phyloP scores from a whole-genome alignment of 192 early-diverging fungal species.

The Chytriomyces sp. region DNA sequence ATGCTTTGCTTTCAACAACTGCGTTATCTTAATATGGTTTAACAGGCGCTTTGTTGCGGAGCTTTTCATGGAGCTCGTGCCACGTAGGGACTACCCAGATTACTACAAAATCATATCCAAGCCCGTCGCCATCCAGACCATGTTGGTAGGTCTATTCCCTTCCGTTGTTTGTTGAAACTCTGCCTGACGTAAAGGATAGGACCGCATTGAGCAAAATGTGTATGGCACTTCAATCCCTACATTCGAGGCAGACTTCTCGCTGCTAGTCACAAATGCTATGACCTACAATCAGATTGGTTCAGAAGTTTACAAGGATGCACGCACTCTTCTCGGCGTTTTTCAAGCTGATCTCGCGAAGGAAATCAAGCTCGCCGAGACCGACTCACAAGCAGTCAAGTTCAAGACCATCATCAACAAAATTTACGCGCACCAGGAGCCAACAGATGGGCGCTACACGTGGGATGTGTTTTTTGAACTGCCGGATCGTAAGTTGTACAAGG shows the following conservation, averaged over 20 bases:
- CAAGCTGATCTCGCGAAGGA: conserved; percentile 23
- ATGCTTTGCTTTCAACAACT: background rate
- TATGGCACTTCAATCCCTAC: conserved; percentile 10
- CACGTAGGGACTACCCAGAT: conserved; percentile 74
- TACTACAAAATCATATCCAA: conserved; percentile 89
- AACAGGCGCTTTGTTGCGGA: conserved; percentile 63
- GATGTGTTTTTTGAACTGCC: conserved; percentile 47
- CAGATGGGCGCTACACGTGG: conserved; percentile 8
- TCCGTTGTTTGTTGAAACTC: no score
- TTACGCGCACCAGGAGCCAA: background rate
- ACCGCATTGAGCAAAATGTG: background rate
- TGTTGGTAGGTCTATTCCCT: conserved; percentile 39
- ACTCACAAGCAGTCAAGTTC: conserved; percentile 15
- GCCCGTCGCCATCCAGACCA: conserved; percentile 89
- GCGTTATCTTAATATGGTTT: background rate
- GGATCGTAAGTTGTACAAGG: conserved; percentile 39
- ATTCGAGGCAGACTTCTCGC: conserved; percentile 79
- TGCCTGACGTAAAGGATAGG: background rate
- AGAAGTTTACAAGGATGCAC: conserved; percentile 87
- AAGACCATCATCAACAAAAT: conserved; percentile 22
- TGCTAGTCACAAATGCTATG: conserved; percentile 91
- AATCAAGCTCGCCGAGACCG: conserved; percentile 1
- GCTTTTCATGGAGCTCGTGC: conserved; percentile 78
- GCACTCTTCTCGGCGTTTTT: conserved; percentile 25
- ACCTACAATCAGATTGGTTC: conserved; percentile 91